phyloP scores from a whole-genome alignment of 2,329 filamentous ascomycete genomes.

The Penicillium griseofulvum region DNA sequence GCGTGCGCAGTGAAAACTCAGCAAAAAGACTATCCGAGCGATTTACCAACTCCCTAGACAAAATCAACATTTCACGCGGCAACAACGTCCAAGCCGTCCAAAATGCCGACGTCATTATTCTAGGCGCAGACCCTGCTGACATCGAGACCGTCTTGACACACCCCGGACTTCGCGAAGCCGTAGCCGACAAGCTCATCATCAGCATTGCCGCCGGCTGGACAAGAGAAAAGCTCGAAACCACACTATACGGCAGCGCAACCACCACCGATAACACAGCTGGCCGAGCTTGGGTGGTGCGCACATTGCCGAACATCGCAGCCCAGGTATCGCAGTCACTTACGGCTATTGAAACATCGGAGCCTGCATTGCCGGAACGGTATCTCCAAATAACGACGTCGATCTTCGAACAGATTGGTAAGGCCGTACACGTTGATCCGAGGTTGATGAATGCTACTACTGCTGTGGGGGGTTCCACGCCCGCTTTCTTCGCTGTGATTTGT shows the following conservation, averaged over 20 bases:
- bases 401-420: conserved; percentile 52
- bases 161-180: conserved; percentile 38
- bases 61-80: conserved; percentile 34
- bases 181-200: conserved; percentile 50
- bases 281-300: conserved; percentile 38
- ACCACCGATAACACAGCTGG: conserved; percentile 11
- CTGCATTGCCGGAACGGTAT: conserved; percentile 45
- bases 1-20: conserved; percentile 42
- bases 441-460: conserved; percentile 59
- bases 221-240: conserved; percentile 38
- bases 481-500: conserved; percentile 59
- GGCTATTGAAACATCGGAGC: conserved; percentile 50
- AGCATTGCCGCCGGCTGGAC: conserved; percentile 54
- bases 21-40: conserved; percentile 32
- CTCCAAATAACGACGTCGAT: conserved; percentile 40
- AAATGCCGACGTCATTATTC: conserved; percentile 44
- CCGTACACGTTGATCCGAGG: conserved; percentile 51
- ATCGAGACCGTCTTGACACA: conserved; percentile 41
- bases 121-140: conserved; percentile 50
- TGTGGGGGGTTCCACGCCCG: conserved; percentile 60
- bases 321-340: conserved; percentile 46
- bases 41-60: conserved; percentile 32
- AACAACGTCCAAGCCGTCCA: conserved; percentile 38
- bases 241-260: conserved; percentile 31
- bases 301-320: conserved; percentile 48